A percentile compares a stretch with the other conserved stretches of the same genome.
These are phyloP conservation scores for Hemileccinum rubropunctum DNA, from an alignment of 768 basidiomycete species.

Conservation along the genomic window DNA sequence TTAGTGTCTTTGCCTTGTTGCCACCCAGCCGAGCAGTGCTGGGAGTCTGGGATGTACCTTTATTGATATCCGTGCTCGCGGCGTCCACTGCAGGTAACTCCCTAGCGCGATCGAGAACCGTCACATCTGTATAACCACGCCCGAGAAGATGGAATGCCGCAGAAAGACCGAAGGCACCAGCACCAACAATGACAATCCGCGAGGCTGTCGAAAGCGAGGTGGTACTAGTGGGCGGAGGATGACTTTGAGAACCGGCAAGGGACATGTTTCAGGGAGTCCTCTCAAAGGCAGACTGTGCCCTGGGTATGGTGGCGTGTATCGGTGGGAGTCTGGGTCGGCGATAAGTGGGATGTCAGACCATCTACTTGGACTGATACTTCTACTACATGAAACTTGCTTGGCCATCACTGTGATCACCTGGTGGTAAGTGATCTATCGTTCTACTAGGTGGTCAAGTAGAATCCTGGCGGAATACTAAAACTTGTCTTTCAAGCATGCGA, in stretches of 20 bases:
- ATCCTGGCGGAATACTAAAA: too few species aligned
- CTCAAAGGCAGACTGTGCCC: too few species aligned
- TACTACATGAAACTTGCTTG: too few species aligned
- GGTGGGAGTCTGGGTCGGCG: too few species aligned
- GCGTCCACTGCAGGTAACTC: constrained; percentile 79
- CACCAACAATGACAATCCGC: constrained; percentile 62
- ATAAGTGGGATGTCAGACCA: too few species aligned
- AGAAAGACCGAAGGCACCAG: constrained; percentile 85
- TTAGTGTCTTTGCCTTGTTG: neutral
- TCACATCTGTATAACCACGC: constrained; percentile 67
- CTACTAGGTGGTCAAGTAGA: too few species aligned
- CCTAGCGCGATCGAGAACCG: constrained; percentile 69
- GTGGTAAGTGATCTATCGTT: too few species aligned
- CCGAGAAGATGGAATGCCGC: constrained; percentile 77
- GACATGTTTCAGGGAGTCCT: constrained; percentile 2
- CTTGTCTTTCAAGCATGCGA: too few species aligned
- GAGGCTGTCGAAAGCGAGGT: constrained; percentile 10
- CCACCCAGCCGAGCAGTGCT: neutral
- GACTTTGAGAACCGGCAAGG: neutral
- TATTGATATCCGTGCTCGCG: constrained; percentile 59
- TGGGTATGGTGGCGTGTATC: too few species aligned
- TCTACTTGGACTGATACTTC: too few species aligned
- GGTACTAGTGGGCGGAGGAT: neutral
- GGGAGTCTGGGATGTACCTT: constrained; percentile 16
- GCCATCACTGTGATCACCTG: too few species aligned